Evolutionary conservation across 2,329 filamentous ascomycete genomes (phyloP), one percentile per base, ranked within the genome.

Genomic region (Trichoderma atrobrunneum): DNA sequence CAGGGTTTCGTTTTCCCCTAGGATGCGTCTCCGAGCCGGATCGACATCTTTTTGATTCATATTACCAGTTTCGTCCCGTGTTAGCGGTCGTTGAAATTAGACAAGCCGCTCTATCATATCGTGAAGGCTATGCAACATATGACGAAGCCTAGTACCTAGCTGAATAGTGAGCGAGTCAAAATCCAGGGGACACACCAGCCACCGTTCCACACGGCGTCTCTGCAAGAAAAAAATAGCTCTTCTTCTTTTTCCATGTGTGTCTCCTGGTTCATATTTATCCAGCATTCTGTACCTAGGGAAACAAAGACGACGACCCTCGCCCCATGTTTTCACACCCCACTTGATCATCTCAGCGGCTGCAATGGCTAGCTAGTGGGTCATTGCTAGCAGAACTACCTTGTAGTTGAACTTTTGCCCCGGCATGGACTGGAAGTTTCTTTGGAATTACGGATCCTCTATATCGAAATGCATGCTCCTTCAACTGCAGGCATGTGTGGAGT

Each of bases 281-380:
- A 21, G 7, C 54, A 60, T 28, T 34, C 21, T 60, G 5, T 68
- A n/a, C 51, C 54, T 7, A 21, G 48, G 32, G 30, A 26, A 51
- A 21, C 51, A 34, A 57, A n/a, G 24, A 39, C 51, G 51, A 57
- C 26, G 24, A 39, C 32, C 51, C 21, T 57, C 36, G 34, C 21
- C 28, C 36, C 66, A 43, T 51, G 66, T 57, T 48, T 51, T 61
- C 14, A 21, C 24, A 30, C 66, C 56, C 66, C 66, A 61, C 66
- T 51, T 48, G 36, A 61, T 34, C 36, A 61, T 61, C 56, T 57
- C 62, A 34, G 28, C 61, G 62, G 59, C 39, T 54, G 64, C 68
- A 73, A 64, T 70, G 54, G 28, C 39, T 43, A 51, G 64, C 39
- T 43, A 32, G 64, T 61, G 43, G 26, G 63, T 26, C 65, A 57